These are phyloP conservation scores for Sporisorium reilianum DNA, from an alignment of 1,284 basidiomycete species.

Conservation along the genomic window DNA sequence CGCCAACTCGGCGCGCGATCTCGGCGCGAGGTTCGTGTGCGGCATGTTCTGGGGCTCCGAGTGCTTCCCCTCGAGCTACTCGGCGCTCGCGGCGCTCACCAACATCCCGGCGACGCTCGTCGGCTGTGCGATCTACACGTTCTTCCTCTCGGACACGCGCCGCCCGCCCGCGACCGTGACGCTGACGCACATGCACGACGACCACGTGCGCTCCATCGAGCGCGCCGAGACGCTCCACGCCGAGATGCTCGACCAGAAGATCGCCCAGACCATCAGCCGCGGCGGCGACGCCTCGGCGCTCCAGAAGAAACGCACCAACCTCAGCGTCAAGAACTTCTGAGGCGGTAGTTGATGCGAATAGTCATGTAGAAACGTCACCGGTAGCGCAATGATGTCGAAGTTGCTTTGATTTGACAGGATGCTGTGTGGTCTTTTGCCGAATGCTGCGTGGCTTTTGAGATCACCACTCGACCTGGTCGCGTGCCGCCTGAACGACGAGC, in stretches of 20 bases:
- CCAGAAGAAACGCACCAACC: constrained; percentile 50
- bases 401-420: neutral
- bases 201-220: constrained; percentile 40
- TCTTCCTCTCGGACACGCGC: constrained; percentile 58
- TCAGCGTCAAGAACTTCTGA: constrained; percentile 50
- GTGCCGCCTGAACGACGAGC: constrained; percentile 28
- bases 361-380: no score
- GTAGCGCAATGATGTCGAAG: neutral
- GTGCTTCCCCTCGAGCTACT: constrained; percentile 58
- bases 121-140: constrained; percentile 57
- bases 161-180: constrained; percentile 49
- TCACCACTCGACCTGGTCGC: constrained; percentile 48
- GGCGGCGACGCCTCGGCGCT: constrained; percentile 51
- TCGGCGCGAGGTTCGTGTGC: constrained; percentile 55
- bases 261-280: constrained; percentile 44
- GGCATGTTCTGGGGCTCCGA: constrained; percentile 53
- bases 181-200: constrained; percentile 45
- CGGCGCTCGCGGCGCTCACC: constrained; percentile 56
- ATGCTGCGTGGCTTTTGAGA: neutral
- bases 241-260: constrained; percentile 56
- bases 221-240: constrained; percentile 46
- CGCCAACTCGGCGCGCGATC: constrained; percentile 59
- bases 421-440: neutral
- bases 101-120: constrained; percentile 59
- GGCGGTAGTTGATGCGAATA: no score